Conservation (phyloP, 108 stramenopile genomes). For the Bacterosira constricta region DNA sequence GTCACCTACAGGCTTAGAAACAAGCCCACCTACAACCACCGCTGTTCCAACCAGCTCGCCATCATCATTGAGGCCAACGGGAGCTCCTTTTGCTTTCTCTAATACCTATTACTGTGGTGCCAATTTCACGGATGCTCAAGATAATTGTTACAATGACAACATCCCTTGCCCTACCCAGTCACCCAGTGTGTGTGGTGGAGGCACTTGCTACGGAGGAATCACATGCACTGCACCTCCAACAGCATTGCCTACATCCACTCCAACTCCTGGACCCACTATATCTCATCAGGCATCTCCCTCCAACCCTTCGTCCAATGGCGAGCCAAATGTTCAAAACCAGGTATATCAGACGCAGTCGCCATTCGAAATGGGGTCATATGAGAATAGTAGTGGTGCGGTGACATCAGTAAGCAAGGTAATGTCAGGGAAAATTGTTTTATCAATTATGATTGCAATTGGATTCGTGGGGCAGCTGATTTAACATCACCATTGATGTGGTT, state of each 20-base stretch:
- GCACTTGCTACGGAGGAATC: slow-evolving; percentile 9
- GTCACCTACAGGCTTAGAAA: neutral
- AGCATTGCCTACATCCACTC: neutral
- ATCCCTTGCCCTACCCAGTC: slow-evolving; percentile 9
- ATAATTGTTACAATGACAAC: slow-evolving; percentile 11
- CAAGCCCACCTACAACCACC: slow-evolving; percentile 2
- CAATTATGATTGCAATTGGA: too few relatives aligned
- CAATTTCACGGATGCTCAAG: slow-evolving; percentile 14
- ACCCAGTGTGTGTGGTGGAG: neutral
- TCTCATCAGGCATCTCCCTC: too few relatives aligned
- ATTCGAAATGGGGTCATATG: too few relatives aligned
- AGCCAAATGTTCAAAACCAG: too few relatives aligned
- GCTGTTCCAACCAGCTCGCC: slow-evolving; percentile 2
- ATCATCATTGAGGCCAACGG: slow-evolving; percentile 8
- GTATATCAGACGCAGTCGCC: too few relatives aligned
- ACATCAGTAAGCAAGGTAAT: too few relatives aligned
- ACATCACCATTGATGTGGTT: too few relatives aligned
- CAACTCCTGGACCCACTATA: neutral
- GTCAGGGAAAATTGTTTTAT: too few relatives aligned
- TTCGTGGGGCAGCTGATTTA: too few relatives aligned
- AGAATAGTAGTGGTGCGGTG: too few relatives aligned
- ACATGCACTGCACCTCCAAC: slow-evolving; percentile 15
- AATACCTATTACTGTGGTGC: slow-evolving; percentile 21
- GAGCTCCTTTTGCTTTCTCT: slow-evolving; percentile 23
- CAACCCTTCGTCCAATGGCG: too few relatives aligned